phyloP scores from a whole-genome alignment of 2,329 filamentous ascomycete species.

The Bipolaris bicolor region DNA sequence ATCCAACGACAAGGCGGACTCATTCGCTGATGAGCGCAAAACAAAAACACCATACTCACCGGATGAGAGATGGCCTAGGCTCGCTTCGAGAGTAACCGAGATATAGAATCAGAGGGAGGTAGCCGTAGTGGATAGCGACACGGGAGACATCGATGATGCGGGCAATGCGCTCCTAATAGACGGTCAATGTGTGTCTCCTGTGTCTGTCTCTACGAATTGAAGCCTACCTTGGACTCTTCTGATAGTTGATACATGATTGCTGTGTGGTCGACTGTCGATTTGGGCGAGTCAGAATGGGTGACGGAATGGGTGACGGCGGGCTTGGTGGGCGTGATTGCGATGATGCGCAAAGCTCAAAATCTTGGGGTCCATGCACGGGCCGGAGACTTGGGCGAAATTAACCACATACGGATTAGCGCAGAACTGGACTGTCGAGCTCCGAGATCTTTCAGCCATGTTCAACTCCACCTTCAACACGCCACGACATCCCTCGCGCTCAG shows the following conservation, averaged over 20 bases:
- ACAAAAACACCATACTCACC: constrained; percentile 53
- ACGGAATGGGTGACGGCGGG: constrained; percentile 8
- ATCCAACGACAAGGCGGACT: not conserved
- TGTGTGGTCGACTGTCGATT: constrained; percentile 3
- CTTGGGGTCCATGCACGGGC: constrained; percentile 20
- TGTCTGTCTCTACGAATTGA: not conserved
- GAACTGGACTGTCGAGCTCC: constrained; percentile 22
- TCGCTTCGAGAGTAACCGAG: constrained; percentile 96
- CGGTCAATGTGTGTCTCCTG: constrained; percentile 30
- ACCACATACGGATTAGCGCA: constrained; percentile 14
- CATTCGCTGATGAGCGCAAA: not conserved
- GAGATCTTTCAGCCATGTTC: constrained; percentile 27
- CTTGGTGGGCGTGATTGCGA: constrained; percentile 14
- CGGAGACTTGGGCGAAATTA: constrained; percentile 13
- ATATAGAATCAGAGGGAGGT: constrained; percentile 95
- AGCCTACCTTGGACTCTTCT: constrained; percentile 89
- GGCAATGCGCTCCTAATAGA: constrained; percentile 86
- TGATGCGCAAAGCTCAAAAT: constrained; percentile 32
- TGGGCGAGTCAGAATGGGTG: constrained; percentile 4
- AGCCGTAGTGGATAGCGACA: constrained; percentile 96
- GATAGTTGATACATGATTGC: constrained; percentile 70
- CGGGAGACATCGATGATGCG: constrained; percentile 95
- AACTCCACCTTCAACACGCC: constrained; percentile 4
- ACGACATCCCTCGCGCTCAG: constrained; percentile 8
- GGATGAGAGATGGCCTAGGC: constrained; percentile 81